Conservation (phyloP, 176 grass and related monocot genomes). For the Ananas comosus region DNA sequence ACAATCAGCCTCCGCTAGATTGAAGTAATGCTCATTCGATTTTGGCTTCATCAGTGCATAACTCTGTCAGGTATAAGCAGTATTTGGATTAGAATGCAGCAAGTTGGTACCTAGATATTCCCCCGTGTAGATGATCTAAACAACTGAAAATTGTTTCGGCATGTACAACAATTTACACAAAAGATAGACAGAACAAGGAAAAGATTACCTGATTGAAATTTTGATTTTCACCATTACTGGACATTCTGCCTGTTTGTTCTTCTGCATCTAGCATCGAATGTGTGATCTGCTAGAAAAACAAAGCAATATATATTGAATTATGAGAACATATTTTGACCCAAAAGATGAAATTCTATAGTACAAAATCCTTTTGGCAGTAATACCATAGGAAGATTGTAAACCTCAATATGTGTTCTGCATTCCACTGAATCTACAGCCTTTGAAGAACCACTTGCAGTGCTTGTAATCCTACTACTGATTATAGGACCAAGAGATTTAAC, state of each 20-base stretch:
- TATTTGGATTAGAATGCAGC: background rate
- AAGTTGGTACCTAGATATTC: background rate
- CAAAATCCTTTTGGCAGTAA: background rate
- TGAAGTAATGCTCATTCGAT: background rate
- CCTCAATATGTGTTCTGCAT: background rate
- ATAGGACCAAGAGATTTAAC: background rate
- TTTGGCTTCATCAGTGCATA: background rate
- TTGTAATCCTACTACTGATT: conserved; percentile 1
- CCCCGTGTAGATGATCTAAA: background rate
- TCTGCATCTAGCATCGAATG: background rate
- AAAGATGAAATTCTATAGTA: background rate
- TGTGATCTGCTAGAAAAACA: background rate
- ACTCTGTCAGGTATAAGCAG: background rate
- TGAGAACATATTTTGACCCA: background rate
- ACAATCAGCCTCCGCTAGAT: background rate
- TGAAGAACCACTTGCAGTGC: background rate
- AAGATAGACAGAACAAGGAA: background rate
- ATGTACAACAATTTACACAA: background rate
- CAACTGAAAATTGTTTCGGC: background rate
- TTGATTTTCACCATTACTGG: conserved; percentile 2
- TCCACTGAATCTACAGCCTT: background rate
- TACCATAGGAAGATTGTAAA: background rate
- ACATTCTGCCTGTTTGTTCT: background rate
- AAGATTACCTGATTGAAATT: background rate
- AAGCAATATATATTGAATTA: background rate